Base-by-base conservation (phyloP, 371 early-diverging fungal genomes). In the Dentiscutata heterogama region DNA sequence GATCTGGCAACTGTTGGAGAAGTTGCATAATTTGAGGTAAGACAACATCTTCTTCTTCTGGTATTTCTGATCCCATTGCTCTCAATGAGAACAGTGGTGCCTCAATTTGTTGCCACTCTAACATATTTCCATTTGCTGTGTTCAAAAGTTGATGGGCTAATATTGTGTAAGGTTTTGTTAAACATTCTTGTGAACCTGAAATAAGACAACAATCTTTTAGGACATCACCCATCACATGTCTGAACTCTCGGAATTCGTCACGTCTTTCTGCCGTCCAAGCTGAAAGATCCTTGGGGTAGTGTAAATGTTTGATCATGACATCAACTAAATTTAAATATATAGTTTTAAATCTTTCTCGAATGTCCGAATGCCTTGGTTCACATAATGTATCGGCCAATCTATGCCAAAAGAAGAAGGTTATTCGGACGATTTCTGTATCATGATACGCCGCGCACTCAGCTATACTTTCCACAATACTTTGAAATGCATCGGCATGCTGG, bases 141-240 rank as follows among this genome's bases (percentile, higher is more conserved):
- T 80, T 86, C 25, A 83, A 77, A 54, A 91, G 83, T 20, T 85
- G 84, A 22, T 54, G 65, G 14, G 86, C 83, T 35, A 91, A 84
- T 20, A 83, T 82, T 8, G 86, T 82, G 85, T 92, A 93, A 0
- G 97, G 95, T 50, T 93, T 92, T 0, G 88, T 77, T 39, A 98
- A 87, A 29, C 97, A 95, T 39, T 89, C 89, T 8, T 94, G 89
- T 11, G 90, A 87, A 5, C 97, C 96, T 2, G 97, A 85, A 2
- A 98, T 91, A 7, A 89, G 84, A 42, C 96, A 96, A 82, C 97
- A 97, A 83, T 96, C 97, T 88, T 99, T 99, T 65, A 99, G 89
- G n/a, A 97, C 96, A 82, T 98, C 97, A 35, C 98, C 99, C 91
- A 98, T 97, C 58, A 91, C 91, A 85, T 99, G 98, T 53, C 99